These are phyloP conservation scores for Paramecium biaurelia DNA, from an alignment of 73 alveolate genomes.

Conservation along the genomic window DNA sequence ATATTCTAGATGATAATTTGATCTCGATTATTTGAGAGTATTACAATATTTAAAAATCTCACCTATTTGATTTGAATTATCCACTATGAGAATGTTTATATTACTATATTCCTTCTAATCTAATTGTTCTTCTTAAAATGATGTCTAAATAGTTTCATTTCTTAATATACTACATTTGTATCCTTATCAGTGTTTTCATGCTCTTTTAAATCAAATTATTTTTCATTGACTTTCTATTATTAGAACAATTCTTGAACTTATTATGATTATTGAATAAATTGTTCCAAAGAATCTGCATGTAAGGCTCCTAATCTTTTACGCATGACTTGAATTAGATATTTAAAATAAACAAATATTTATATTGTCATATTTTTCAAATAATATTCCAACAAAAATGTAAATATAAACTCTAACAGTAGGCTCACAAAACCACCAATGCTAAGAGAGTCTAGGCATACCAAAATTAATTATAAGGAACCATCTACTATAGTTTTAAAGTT, in stretches of 20 bases:
- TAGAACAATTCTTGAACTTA: background rate
- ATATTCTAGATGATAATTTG: background rate
- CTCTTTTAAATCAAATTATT: background rate
- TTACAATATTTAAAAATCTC: background rate
- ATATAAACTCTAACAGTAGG: background rate
- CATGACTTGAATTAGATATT: background rate
- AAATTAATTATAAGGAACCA: background rate
- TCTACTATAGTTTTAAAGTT: background rate
- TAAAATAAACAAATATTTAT: background rate
- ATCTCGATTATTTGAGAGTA: background rate
- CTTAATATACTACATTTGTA: background rate
- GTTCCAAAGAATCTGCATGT: background rate
- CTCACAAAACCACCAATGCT: background rate
- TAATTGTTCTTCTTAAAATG: background rate
- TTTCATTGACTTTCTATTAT: background rate
- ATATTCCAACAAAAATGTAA: background rate
- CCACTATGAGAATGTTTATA: background rate
- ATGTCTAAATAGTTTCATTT: background rate
- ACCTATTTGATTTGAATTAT: background rate
- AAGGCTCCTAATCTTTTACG: slow-evolving; percentile 11
- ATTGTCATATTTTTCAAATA: background rate
- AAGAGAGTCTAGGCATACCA: background rate
- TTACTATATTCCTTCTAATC: background rate
- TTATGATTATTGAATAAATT: background rate
- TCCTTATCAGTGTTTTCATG: background rate